Conservation (phyloP, 1,284 basidiomycete species). For the Naganishia sp. region DNA sequence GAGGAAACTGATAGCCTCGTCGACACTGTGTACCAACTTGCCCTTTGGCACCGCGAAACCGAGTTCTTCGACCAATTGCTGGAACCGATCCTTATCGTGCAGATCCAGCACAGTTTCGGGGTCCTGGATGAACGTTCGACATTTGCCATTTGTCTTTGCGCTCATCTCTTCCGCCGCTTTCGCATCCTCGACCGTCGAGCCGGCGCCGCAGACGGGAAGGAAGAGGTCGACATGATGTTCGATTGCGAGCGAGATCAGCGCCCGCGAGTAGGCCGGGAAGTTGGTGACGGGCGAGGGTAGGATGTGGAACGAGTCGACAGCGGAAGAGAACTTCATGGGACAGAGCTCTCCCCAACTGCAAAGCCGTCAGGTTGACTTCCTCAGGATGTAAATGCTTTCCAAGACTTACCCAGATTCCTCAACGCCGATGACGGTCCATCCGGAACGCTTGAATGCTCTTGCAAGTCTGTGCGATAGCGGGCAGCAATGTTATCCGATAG, state of each 20-base stretch:
- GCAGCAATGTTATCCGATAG: background rate
- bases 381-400: background rate
- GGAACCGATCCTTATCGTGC: slow-evolving; percentile 54
- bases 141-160: slow-evolving; percentile 40
- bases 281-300: slow-evolving; percentile 41
- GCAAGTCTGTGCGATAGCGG: slow-evolving; percentile 39
- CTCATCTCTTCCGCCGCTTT: slow-evolving; percentile 48
- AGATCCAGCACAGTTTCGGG: slow-evolving; percentile 51
- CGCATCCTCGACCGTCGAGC: slow-evolving; percentile 53
- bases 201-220: slow-evolving; percentile 54
- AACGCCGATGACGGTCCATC: slow-evolving; percentile 55
- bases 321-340: slow-evolving; percentile 51
- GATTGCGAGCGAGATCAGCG: slow-evolving; percentile 45
- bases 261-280: slow-evolving; percentile 43
- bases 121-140: slow-evolving; percentile 52
- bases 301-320: slow-evolving; percentile 44
- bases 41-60: slow-evolving; percentile 43
- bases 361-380: slow-evolving; percentile 6
- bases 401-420: slow-evolving; percentile 47
- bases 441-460: slow-evolving; percentile 52
- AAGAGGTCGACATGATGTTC: slow-evolving; percentile 49
- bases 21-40: slow-evolving; percentile 45
- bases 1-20: slow-evolving; percentile 48
- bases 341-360: slow-evolving; percentile 51
- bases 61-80: slow-evolving; percentile 47